Base-by-base conservation (phyloP, 1,284 basidiomycete species). In the Ganoderma lingzhi region DNA sequence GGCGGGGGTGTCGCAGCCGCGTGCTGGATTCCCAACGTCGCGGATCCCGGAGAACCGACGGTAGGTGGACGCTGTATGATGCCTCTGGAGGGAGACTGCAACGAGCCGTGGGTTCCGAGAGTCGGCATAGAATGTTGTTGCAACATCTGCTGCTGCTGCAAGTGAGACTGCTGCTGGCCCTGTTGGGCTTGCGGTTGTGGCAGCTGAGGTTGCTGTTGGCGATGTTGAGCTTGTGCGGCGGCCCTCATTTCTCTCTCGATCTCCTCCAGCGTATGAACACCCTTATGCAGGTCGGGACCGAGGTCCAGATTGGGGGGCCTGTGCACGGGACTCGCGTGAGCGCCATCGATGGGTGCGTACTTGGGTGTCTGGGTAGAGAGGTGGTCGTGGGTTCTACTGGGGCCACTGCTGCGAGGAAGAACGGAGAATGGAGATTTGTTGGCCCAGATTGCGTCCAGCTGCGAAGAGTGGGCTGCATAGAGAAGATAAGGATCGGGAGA, bases 171-270 rank as follows among this genome's bases (percentile, higher is more conserved):
- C 48, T 68, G 59, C 8, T 61, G 60, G 45, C 45, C 70, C 53
- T 75, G 75, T 23, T 73, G 85, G 64, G 73, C 64, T 53, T 64
- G 64, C 19, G 66, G 71, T 30, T 74, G 71, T 32, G 70, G 63
- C 58, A 74, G 69, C 32, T 70, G 68, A n/a, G 66, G 63, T 68
- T 75, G 66, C 69, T 71, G 71, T 30, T 73, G 85, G 12, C 65
- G 68, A 3, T 71, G 70, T 68, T 87, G 87, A 59, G 85, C 84
- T 55, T 83, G 83, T 28, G 85, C 83, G 12, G 84, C 84, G 9
- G 85, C 83, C n/a, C 86, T 84, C 93, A 97, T 95, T 80, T 99
- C 95, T 3, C 94, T 93, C 80, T 99, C 97, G 71, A 99, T 95
- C 79, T 99, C 96, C 73, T 96, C 94, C 35, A 99, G 81, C 0